Base-by-base conservation (phyloP, 148 eudicot genomes). In the Heliamphora exappendiculata region DNA sequence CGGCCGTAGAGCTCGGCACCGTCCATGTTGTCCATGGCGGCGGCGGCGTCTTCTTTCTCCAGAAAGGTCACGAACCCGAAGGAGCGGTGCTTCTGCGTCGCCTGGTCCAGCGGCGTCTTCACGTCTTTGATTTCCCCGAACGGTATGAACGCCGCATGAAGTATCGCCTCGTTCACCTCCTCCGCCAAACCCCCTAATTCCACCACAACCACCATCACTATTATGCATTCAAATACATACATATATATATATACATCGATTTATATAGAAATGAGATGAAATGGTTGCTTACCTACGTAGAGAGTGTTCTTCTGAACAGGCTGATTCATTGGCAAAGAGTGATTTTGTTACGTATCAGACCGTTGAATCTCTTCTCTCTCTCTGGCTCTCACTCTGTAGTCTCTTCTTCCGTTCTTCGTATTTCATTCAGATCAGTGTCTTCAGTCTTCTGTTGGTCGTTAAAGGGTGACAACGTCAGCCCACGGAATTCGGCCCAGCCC, bases 21-120 rank as follows among this genome's bases (percentile, higher is more conserved):
- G 71, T 95, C 99, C 88, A 95, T 88, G 67, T 95, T 93, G 77
- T 96, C 99, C 97, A 96, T 93, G 73, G 99, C 99, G 55, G 97
- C 84, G 53, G 88, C 67, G n/a, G 99, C 99, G 68, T 96, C 99
- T 63, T 96, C 98, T 37, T 91, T 77, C 70, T 96, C 99, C 11
- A 96, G 78, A 72, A 96, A 96, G 7, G 97, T 96, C 17, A 96
- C 94, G 79, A 96, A 96, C 0, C 99, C 99, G 73, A 96, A 96
- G 3, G 98, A 93, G 0, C 99, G 81, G 87, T 96, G 98, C 85
- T 96, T 96, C 68, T 96, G 90, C 0, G 99, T 91, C 19, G 99
- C 99, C 42, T 86, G 94, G 58, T 96, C 99, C 11, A 96, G 37
- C 1, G 99, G 98, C 16, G 99, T 93, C 74, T 96, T 96, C 17